Conservation (phyloP, 192 early-diverging fungal genomes). For the Dispira simplex region DNA sequence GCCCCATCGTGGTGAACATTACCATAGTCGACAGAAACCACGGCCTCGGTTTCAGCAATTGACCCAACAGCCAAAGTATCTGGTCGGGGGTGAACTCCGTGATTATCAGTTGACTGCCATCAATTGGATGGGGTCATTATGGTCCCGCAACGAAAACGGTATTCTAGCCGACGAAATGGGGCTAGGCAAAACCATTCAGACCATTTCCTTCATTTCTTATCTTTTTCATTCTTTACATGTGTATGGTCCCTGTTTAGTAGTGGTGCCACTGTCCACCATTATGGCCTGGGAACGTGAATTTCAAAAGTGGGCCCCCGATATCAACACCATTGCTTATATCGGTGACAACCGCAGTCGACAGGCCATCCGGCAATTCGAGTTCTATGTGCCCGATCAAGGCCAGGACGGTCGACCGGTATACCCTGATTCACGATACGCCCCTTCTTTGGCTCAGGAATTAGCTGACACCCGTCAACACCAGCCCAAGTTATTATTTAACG, state of each 20-base stretch:
- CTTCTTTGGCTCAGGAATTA: neutral
- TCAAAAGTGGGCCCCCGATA: slow-evolving; percentile 82
- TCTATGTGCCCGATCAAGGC: slow-evolving; percentile 41
- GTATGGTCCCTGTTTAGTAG: slow-evolving; percentile 90
- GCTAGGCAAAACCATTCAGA: slow-evolving; percentile 95
- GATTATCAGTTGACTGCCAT: slow-evolving; percentile 92
- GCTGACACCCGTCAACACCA: slow-evolving; percentile 13
- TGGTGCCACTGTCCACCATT: slow-evolving; percentile 92
- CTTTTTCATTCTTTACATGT: slow-evolving; percentile 69
- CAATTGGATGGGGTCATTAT: slow-evolving; percentile 95
- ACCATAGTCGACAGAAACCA: slow-evolving; percentile 28
- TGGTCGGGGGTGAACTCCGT: slow-evolving; percentile 73
- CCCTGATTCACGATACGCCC: slow-evolving; percentile 3
- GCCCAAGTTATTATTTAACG: slow-evolving; percentile 69
- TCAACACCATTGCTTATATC: slow-evolving; percentile 84
- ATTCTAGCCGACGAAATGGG: slow-evolving; percentile 96
- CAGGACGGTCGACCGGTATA: slow-evolving; percentile 6
- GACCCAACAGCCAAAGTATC: slow-evolving; percentile 62
- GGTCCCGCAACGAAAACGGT: slow-evolving; percentile 91
- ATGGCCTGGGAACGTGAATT: slow-evolving; percentile 94
- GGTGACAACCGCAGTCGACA: slow-evolving; percentile 68
- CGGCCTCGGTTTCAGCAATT: slow-evolving; percentile 69
- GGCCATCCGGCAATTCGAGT: slow-evolving; percentile 90
- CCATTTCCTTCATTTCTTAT: slow-evolving; percentile 82
- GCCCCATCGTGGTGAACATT: slow-evolving; percentile 47